Evolutionary conservation across 2,329 filamentous ascomycete species (phyloP), one percentile per base, ranked within the genome.

Genomic region (Grosmannia serpens): DNA sequence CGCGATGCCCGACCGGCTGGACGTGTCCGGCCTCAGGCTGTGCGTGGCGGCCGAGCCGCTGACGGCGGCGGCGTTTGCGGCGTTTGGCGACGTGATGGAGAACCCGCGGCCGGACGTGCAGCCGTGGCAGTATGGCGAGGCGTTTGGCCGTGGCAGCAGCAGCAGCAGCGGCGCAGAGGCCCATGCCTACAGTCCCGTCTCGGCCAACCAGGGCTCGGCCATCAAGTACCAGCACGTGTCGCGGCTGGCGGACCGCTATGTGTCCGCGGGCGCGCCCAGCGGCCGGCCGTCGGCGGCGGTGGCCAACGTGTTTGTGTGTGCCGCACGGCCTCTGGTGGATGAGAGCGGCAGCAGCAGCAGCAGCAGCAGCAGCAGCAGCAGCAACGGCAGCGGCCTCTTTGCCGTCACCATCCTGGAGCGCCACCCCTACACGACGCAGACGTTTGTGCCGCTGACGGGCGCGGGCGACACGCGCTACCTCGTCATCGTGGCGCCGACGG

Each of bases 371-470:
- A 33, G 31, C 31, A 33, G 31, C 31, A 33, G 31, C 22, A 10
- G n/a, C 10, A 58, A 59, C 13, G 51, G 54, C 53, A 33, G 49
- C 55, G 20, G 61, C 65, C 1, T 80, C 4, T 88, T 96, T 68
- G 76, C 81, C 52, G 79, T 96, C 57, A 73, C 74, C 24, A 82
- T 96, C 59, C 81, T 97, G 33, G 94, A 99, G 71, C 80, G 94
- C 46, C 94, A 99, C 71, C 92, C 94, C 0, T 97, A 85, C 72
- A 97, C 94, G 1, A 89, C 89, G 1, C 94, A 99, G 74, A 96
- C 91, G 0, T 97, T 99, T 71, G 80, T 89, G 50, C 94, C 94
- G 0, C 75, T 96, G 55, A 81, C 73, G 13, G 67, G 69, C 53
- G 65, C 70, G 13, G 53, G 46, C 57, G 15, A 73, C 77, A 76